phyloP scores from a whole-genome alignment of 2,329 filamentous ascomycete species.

The Cucurbitaria berberidis region DNA sequence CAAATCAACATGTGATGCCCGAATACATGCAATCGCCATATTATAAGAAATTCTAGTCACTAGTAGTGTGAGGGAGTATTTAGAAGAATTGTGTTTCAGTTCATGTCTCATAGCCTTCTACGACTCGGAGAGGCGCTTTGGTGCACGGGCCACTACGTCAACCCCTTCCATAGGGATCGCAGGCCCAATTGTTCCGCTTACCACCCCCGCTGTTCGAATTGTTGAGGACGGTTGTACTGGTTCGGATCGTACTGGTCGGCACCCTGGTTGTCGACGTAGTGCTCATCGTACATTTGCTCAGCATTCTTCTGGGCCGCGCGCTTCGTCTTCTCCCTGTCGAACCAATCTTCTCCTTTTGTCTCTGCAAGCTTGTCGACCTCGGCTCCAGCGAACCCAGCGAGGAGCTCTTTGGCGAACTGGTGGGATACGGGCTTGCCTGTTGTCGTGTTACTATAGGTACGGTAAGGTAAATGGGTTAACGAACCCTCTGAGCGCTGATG shows the following conservation, averaged over 20 bases:
- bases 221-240: constrained; percentile 46
- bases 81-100: neutral
- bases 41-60: no score
- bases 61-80: no score
- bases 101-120: no score
- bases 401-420: constrained; percentile 76
- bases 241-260: constrained; percentile 56
- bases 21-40: no score
- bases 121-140: no score
- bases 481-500: constrained; percentile 72
- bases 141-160: no score
- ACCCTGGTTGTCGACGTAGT: constrained; percentile 51
- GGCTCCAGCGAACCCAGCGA: constrained; percentile 73
- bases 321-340: constrained; percentile 58
- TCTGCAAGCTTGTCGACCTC: constrained; percentile 74
- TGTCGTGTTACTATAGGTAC: constrained; percentile 4
- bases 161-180: no score
- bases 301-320: constrained; percentile 52
- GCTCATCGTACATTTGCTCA: constrained; percentile 57
- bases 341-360: constrained; percentile 58
- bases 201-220: constrained; percentile 38
- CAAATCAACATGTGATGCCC: neutral
- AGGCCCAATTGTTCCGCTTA: constrained; percentile 9
- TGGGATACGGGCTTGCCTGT: constrained; percentile 74
- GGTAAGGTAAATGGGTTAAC: constrained; percentile 14